Percentiles rank a stretch among this genome's conserved stretches.
Evolutionary conservation across 805 yeast species (phyloP).

Genomic region (Lipomyces orientalis): DNA sequence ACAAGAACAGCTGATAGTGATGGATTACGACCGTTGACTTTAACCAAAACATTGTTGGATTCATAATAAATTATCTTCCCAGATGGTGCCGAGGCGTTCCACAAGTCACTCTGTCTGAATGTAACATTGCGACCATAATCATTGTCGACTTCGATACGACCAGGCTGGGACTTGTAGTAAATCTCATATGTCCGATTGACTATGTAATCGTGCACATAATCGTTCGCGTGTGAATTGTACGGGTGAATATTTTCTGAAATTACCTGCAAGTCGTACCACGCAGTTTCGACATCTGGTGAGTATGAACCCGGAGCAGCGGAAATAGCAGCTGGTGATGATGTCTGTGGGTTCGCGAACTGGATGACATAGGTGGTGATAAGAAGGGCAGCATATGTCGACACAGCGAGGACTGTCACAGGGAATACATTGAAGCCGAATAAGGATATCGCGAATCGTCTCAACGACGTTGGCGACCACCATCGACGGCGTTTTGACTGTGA

Average conservation of each 20-base stretch:
- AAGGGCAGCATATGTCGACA: slow-evolving; percentile 34
- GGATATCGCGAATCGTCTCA: slow-evolving; percentile 25
- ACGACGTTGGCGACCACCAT: slow-evolving; percentile 32
- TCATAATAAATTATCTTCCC: slow-evolving; percentile 74
- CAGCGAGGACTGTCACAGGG: slow-evolving; percentile 36
- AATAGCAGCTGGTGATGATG: slow-evolving; percentile 33
- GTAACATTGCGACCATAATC: slow-evolving; percentile 52
- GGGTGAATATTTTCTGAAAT: slow-evolving; percentile 77
- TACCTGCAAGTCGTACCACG: slow-evolving; percentile 76
- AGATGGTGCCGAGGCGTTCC: slow-evolving; percentile 48
- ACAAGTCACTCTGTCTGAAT: slow-evolving; percentile 54
- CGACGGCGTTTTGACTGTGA: slow-evolving; percentile 28
- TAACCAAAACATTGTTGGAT: slow-evolving; percentile 78
- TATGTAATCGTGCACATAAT: slow-evolving; percentile 73
- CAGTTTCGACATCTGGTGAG: slow-evolving; percentile 36
- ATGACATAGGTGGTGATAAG: slow-evolving; percentile 36
- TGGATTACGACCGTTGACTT: slow-evolving; percentile 67
- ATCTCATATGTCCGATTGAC: slow-evolving; percentile 51
- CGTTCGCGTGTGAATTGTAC: slow-evolving; percentile 77
- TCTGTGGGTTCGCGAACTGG: slow-evolving; percentile 37
- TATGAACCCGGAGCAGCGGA: slow-evolving; percentile 35
- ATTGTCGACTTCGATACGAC: slow-evolving; percentile 49
- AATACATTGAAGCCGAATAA: slow-evolving; percentile 32
- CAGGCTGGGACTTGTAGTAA: slow-evolving; percentile 42
- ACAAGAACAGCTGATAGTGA: slow-evolving; percentile 69